Conservation (phyloP, 345 rosid species). For the Geranium brycei region DNA sequence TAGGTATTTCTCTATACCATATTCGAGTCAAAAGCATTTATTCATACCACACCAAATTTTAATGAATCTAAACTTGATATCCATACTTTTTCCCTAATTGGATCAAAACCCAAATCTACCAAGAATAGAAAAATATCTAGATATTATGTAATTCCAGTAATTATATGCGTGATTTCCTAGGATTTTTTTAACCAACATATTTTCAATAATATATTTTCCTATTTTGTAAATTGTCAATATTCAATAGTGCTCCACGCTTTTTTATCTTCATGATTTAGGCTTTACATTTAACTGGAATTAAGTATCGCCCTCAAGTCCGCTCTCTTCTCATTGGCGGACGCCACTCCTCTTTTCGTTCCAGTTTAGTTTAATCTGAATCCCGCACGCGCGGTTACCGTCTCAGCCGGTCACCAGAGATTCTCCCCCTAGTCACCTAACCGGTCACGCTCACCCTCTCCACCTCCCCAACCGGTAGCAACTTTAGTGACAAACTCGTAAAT, state of each 20-base stretch:
- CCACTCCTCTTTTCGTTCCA: slow-evolving; percentile 17
- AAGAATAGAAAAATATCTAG: no score
- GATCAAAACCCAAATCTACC: no score
- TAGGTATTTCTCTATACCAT: no score
- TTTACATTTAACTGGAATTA: slow-evolving; percentile 26
- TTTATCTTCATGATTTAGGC: neutral
- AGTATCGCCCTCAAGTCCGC: slow-evolving; percentile 39
- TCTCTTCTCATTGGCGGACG: slow-evolving; percentile 33
- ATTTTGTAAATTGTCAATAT: neutral
- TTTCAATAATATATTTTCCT: no score
- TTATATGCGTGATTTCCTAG: no score
- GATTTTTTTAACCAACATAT: no score
- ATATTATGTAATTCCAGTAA: no score
- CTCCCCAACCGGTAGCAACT: slow-evolving; percentile 23
- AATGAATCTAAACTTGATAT: no score
- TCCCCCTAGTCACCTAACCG: slow-evolving; percentile 15
- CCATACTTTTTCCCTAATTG: no score
- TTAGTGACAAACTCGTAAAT: neutral
- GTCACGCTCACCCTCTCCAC: slow-evolving; percentile 20
- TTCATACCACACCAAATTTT: no score
- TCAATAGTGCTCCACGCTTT: slow-evolving; percentile 18
- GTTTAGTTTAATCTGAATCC: slow-evolving; percentile 21
- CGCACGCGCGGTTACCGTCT: slow-evolving; percentile 34
- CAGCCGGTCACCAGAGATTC: slow-evolving; percentile 16
- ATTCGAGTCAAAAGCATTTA: no score